Percentiles rank a stretch among this genome's conserved stretches.
phyloP scores from a whole-genome alignment of 495 filamentous ascomycete genomes.

The Lasiosphaeriaceae sp. region DNA sequence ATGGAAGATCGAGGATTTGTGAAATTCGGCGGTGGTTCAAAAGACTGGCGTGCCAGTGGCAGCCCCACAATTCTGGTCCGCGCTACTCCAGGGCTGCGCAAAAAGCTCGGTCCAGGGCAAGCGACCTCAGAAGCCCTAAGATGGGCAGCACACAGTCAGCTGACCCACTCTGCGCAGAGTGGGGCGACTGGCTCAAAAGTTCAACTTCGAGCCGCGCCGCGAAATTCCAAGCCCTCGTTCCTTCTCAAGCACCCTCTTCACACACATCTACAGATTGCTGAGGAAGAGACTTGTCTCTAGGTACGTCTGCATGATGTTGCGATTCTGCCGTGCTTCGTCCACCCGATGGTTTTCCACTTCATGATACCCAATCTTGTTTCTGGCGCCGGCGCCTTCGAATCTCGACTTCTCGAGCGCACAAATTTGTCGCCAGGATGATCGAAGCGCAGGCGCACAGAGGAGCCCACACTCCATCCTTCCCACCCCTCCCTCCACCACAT shows the following conservation, averaged over 20 bases:
- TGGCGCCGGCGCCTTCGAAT: constrained; percentile 4
- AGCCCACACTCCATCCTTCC: not conserved
- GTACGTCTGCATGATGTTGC: constrained; percentile 43
- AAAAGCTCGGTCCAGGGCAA: constrained; percentile 24
- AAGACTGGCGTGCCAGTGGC: constrained; percentile 15
- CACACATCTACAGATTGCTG: constrained; percentile 50
- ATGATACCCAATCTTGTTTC: constrained; percentile 29
- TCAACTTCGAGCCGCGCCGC: constrained; percentile 17
- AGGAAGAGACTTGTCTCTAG: constrained; percentile 56
- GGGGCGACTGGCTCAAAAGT: constrained; percentile 26
- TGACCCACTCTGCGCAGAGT: constrained; percentile 25
- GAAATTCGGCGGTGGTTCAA: constrained; percentile 26
- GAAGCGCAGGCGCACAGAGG: not conserved
- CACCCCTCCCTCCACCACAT: not conserved
- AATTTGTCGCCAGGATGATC: not conserved
- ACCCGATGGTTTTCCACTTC: constrained; percentile 14
- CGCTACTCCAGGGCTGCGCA: not conserved
- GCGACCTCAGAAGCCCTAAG: constrained; percentile 24
- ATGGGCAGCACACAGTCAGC: constrained; percentile 18
- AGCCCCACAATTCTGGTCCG: constrained; percentile 15
- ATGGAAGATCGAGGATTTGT: constrained; percentile 22
- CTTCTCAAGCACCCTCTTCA: constrained; percentile 31
- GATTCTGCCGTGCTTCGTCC: constrained; percentile 20
- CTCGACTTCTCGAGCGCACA: constrained; percentile 2
- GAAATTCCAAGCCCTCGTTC: constrained; percentile 22